These are phyloP conservation scores for Akanthomyces muscarius DNA, from an alignment of 2,329 filamentous ascomycete genomes.

Conservation along the genomic window DNA sequence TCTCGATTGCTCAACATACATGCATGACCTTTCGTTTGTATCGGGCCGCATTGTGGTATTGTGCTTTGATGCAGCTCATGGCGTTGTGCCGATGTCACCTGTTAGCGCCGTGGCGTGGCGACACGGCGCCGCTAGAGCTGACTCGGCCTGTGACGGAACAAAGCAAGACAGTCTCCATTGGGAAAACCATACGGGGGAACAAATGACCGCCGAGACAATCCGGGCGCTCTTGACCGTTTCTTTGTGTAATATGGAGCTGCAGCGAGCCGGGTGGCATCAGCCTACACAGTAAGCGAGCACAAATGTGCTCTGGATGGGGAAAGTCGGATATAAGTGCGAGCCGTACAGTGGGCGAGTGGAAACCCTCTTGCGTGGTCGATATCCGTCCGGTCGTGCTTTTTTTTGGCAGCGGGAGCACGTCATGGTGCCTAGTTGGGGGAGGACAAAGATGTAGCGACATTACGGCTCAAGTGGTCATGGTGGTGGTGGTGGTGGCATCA, in stretches of 20 bases:
- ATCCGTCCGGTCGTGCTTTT: too few relatives aligned
- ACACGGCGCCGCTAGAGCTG: background rate
- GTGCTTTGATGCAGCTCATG: background rate
- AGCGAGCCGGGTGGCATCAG: background rate
- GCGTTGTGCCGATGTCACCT: background rate
- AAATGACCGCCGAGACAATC: background rate
- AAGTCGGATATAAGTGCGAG: constrained; percentile 5
- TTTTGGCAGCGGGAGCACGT: background rate
- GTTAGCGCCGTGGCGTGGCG: background rate
- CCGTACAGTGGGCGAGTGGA: background rate
- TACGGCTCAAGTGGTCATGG: too few relatives aligned
- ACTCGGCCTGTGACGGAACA: background rate
- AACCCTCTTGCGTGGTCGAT: background rate
- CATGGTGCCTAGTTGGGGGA: too few relatives aligned
- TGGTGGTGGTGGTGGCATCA: too few relatives aligned
- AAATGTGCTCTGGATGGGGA: background rate
- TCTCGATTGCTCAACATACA: too few relatives aligned
- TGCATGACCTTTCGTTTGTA: too few relatives aligned
- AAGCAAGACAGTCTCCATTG: background rate
- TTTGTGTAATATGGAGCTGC: background rate
- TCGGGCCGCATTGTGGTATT: background rate
- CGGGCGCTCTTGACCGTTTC: background rate
- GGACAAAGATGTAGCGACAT: too few relatives aligned
- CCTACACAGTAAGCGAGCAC: background rate
- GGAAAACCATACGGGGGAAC: background rate